Evolutionary conservation across 306 rosid species (phyloP).

Genomic region (Castanospermum australe): DNA sequence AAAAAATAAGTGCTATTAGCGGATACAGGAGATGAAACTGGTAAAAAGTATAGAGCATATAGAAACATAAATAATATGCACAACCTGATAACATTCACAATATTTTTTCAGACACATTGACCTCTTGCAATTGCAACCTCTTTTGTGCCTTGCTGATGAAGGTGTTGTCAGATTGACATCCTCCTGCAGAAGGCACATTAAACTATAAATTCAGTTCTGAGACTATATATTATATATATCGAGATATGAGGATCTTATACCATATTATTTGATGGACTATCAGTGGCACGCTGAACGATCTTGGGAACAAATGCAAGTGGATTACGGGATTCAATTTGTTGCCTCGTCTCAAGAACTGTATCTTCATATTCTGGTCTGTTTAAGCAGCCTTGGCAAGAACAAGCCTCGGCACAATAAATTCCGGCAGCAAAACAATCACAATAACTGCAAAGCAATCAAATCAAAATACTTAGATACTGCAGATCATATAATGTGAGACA

Average conservation of each 20-base stretch:
- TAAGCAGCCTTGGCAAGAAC: slow-evolving; percentile 70
- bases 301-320: slow-evolving; percentile 73
- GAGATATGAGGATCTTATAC: slow-evolving; percentile 29
- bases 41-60: slow-evolving; percentile 12
- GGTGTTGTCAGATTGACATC: slow-evolving; percentile 48
- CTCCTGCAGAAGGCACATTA: slow-evolving; percentile 39
- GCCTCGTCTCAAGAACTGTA: slow-evolving; percentile 41
- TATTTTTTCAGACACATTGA: slow-evolving; percentile 75
- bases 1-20: slow-evolving; percentile 6
- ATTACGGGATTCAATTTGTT: slow-evolving; percentile 56
- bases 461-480: neutral
- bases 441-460: slow-evolving; percentile 46
- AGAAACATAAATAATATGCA: neutral
- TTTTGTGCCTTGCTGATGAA: slow-evolving; percentile 66
- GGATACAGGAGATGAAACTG: neutral
- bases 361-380: slow-evolving; percentile 51
- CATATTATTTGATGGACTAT: slow-evolving; percentile 38
- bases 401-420: slow-evolving; percentile 43
- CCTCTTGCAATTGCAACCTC: slow-evolving; percentile 80
- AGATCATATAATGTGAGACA: neutral
- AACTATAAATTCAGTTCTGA: slow-evolving; percentile 22
- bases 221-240: neutral
- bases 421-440: slow-evolving; percentile 79
- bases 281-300: slow-evolving; percentile 34
- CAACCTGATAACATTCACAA: slow-evolving; percentile 87